Evolutionary conservation across 306 rosid genomes (phyloP), one percentile per base, ranked within the genome.

Genomic region (Corylus heterophylla): DNA sequence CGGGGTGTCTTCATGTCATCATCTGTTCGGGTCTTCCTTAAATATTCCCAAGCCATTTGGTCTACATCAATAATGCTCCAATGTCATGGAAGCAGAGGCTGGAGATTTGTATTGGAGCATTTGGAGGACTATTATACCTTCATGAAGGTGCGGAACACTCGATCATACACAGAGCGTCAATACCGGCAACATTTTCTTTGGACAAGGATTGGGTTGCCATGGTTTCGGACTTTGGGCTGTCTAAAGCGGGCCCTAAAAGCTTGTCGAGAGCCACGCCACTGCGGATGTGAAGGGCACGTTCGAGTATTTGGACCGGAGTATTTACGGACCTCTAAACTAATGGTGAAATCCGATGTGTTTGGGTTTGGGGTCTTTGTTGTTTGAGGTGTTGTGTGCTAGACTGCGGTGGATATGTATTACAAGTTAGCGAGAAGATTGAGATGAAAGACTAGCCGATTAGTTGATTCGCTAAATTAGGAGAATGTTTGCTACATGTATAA

Each of bases 161-260:
- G 22, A 18, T 66, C 27, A 66, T 39, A 39, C 71, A 66, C 71
- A 50, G 71, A 1, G 71, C 13, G 50, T 66, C 49, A 66, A 66
- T 25, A 17, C 71, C 7, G 39, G 49, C 49, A 66, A 66, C 18
- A 66, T 66, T 66, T 66, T 66, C 71, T 66, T 1, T 66, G 50
- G 71, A 66, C 50, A 7, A 8, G 25, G 12, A 39, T 16, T 39
- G 50, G 71, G 49, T 37, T 4, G 13, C 49, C 48, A 66, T 17
- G 48, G 71, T 66, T 66, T 66, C 71, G 8, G 49, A 66, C 71
- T 66, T 66, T 66, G 71, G 71, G 71, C 6, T 66, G 4, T 66
- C 71, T 1, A 17, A 49, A 39, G 1, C 17, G 27, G 71, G 71
- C 25, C 71, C 71, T 3, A 39, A 49, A 8, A 17, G 49, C 47